Evolutionary conservation across 192 early-diverging fungal species (phyloP).

Genomic region (Podila horticola): DNA sequence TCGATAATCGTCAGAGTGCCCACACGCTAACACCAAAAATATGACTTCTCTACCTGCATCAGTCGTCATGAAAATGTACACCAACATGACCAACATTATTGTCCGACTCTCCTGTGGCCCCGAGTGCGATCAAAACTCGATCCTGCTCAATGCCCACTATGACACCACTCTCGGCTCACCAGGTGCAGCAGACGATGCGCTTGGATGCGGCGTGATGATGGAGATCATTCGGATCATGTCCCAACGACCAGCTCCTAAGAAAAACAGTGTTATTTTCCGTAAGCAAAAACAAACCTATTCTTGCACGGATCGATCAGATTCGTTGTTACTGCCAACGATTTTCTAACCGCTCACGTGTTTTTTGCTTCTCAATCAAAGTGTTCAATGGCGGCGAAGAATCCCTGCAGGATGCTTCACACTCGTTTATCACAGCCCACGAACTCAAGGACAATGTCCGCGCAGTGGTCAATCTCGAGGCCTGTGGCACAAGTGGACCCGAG

Average conservation of each 20-base stretch:
- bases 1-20: too few species aligned
- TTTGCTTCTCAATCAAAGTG: conserved; percentile 37
- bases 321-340: too few species aligned
- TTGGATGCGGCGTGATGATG: conserved; percentile 78
- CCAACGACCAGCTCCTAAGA: conserved; percentile 49
- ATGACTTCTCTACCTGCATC: too few species aligned
- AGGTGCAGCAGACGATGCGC: conserved; percentile 74
- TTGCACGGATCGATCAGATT: too few species aligned
- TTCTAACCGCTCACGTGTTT: too few species aligned
- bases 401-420: conserved; percentile 79
- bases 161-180: conserved; percentile 71
- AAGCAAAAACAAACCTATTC: conserved; percentile 23
- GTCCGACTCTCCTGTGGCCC: conserved; percentile 77
- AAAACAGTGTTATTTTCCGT: conserved; percentile 65
- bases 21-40: too few species aligned
- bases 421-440: conserved; percentile 72
- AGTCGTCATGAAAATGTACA: conserved; percentile 75
- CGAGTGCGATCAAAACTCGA: conserved; percentile 69
- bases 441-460: conserved; percentile 65
- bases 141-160: conserved; percentile 78
- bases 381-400: conserved; percentile 87
- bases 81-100: conserved; percentile 78
- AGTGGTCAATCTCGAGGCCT: conserved; percentile 80
- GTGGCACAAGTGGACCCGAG: conserved; percentile 72
- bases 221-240: conserved; percentile 67